These are phyloP conservation scores for Paecilomyces dactylethromorphus DNA, from an alignment of 2,329 filamentous ascomycete genomes.

Conservation along the genomic window DNA sequence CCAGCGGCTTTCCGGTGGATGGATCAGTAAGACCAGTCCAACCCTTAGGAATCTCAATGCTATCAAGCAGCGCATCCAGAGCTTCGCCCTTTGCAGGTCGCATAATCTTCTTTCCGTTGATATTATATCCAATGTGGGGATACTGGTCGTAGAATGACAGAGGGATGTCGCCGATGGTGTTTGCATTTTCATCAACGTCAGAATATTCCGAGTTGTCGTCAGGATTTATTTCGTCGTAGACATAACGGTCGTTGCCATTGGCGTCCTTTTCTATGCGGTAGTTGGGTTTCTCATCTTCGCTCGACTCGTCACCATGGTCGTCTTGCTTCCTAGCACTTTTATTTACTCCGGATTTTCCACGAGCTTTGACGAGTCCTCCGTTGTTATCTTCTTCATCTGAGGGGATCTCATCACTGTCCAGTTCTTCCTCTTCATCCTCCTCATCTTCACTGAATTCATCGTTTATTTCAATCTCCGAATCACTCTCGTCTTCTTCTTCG, in stretches of 20 bases:
- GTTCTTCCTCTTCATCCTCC: conserved; percentile 43
- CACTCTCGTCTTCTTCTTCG: conserved; percentile 30
- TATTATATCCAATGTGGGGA: conserved; percentile 96
- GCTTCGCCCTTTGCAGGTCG: conserved; percentile 90
- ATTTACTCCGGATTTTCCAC: background rate
- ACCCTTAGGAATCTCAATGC: conserved; percentile 92
- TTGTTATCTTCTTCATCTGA: conserved; percentile 36
- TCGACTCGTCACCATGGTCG: conserved; percentile 10
- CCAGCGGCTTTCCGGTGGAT: conserved; percentile 83
- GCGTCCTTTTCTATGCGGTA: conserved; percentile 68
- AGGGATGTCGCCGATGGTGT: conserved; percentile 94
- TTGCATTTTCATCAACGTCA: conserved; percentile 68
- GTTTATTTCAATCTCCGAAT: conserved; percentile 49
- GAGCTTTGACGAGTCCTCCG: background rate
- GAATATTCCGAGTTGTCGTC: conserved; percentile 95
- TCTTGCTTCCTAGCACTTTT: background rate
- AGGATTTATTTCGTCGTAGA: conserved; percentile 90
- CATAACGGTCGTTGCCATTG: conserved; percentile 82
- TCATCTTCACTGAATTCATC: conserved; percentile 47
- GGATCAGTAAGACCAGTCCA: conserved; percentile 96
- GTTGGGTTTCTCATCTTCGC: conserved; percentile 42
- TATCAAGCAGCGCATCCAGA: conserved; percentile 86
- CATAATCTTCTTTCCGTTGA: conserved; percentile 97
- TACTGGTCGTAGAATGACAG: conserved; percentile 95
- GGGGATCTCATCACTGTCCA: conserved; percentile 47